These are phyloP conservation scores for Phaeolepiota aurea DNA, from an alignment of 768 basidiomycete species.

Conservation along the genomic window DNA sequence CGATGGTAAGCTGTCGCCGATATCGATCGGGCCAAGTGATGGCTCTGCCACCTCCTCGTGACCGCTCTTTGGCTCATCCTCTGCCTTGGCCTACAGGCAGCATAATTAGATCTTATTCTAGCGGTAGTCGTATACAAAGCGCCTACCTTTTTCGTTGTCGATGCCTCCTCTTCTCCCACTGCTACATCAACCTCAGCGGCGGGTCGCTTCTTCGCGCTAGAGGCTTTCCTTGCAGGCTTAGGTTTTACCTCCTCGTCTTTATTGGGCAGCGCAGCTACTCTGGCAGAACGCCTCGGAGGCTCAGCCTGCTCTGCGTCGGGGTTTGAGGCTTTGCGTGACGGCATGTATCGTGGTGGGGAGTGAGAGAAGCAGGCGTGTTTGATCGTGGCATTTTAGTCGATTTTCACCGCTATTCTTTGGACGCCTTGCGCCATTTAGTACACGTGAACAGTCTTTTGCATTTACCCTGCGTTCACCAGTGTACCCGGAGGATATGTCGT, in stretches of 20 bases:
- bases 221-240: constrained; percentile 13
- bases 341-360: constrained; percentile 15
- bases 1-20: constrained; percentile 71
- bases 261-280: constrained; percentile 45
- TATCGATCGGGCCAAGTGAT: constrained; percentile 36
- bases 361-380: background rate
- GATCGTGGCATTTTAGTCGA: no score
- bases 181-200: constrained; percentile 23
- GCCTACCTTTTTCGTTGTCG: constrained; percentile 31
- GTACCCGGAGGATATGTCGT: no score
- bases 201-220: constrained; percentile 32
- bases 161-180: constrained; percentile 19
- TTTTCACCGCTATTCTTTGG: no score
- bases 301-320: constrained; percentile 24
- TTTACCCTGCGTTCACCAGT: no score
- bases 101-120: no score
- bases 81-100: constrained; percentile 22
- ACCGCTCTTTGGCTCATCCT: background rate
- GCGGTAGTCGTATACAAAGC: no score
- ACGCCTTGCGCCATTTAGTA: no score
- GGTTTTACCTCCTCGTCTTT: constrained; percentile 23
- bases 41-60: background rate
- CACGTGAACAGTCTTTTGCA: no score
- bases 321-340: constrained; percentile 26
- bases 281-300: constrained; percentile 46